Evolutionary conservation across 2,329 filamentous ascomycete species (phyloP).

Genomic region (Aspergillus sp.): DNA sequence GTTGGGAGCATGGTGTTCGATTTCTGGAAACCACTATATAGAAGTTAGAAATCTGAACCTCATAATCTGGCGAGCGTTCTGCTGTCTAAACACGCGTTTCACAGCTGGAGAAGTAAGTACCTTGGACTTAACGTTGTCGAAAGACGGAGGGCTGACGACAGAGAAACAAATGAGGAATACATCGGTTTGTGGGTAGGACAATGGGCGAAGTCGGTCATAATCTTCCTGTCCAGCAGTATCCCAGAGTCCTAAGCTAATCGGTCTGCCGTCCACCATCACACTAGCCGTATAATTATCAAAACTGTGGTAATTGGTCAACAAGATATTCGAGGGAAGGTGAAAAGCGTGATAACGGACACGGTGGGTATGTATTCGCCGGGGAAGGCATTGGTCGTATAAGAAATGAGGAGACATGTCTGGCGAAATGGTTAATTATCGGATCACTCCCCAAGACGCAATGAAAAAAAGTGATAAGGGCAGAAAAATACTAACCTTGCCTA

Average conservation of each 20-base stretch:
- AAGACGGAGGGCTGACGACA: conserved; percentile 94
- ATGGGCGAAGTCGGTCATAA: conserved; percentile 89
- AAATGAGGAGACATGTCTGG: conserved; percentile 97
- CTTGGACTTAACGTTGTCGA: conserved; percentile 99
- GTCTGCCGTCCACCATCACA: conserved; percentile 98
- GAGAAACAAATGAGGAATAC: conserved; percentile 99
- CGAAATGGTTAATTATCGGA: background rate
- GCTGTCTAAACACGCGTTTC: background rate
- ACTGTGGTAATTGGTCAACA: conserved; percentile 48
- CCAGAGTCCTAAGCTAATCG: conserved; percentile 94
- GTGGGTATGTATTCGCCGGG: conserved; percentile 99
- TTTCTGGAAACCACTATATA: conserved; percentile 89
- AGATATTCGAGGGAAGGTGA: conserved; percentile 18
- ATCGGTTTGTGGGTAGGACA: conserved; percentile 97
- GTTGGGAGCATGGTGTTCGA: conserved; percentile 91
- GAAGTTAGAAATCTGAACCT: conserved; percentile 9
- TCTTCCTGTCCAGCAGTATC: conserved; percentile 99
- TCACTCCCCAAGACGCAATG: background rate
- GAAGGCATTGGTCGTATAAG: conserved; percentile 98
- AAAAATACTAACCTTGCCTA: conserved; percentile 76
- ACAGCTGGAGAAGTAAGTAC: conserved; percentile 51
- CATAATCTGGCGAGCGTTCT: background rate
- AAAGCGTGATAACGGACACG: conserved; percentile 52
- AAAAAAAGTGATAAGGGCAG: conserved; percentile 2
- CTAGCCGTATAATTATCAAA: conserved; percentile 99